Evolutionary conservation across 2,329 filamentous ascomycete species (phyloP), one percentile per base, ranked within the genome.

Genomic region (Juglanconis juglandina): DNA sequence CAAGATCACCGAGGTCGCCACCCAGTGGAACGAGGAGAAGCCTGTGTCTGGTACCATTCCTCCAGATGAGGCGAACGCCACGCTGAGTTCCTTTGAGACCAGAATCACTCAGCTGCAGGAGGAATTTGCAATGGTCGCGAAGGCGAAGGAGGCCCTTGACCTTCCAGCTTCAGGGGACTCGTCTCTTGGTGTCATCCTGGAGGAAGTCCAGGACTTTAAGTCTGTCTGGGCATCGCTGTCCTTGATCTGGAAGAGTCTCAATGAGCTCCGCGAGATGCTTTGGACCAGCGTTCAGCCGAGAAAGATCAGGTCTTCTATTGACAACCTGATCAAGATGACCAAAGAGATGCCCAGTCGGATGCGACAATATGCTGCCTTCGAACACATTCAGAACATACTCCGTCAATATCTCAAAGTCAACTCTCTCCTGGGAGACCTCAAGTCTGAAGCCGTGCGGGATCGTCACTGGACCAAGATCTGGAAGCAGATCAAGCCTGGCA

Each of bases 341-440:
- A 98, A 96, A 77, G 94, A 98, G 64, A 98, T 99, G 95, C 95
- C 96, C 0, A 96, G 92, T 75, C 88, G 95, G 62, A 98, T 99
- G 94, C 88, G 96, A 63, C 96, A 99, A 71, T 99, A 99, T 74
- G 94, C 96, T 67, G 96, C 96, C n/a, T 99, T 99, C 72, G 96
- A 99, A 75, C 94, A 99, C 70, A 92, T 99, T 44, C 96, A 99
- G 72, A 92, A 87, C 65, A 90, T 96, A 35, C 84, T 99, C 46
- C 90, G 92, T 49, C 88, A 93, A 64, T 84, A 96, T 53, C 82
- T 97, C 65, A 98, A 96, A 73, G 92, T 96, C 67, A 99, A 98
- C 70, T 82, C 88, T 10, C 82, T 97, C 39, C 82, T 99, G 3
- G 85, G 87, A 4, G 95, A 99, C 65, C 82, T 99, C 74, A 96